Conservation (phyloP, 1,139 yeast species). For the Meyerozyma carpophila region DNA sequence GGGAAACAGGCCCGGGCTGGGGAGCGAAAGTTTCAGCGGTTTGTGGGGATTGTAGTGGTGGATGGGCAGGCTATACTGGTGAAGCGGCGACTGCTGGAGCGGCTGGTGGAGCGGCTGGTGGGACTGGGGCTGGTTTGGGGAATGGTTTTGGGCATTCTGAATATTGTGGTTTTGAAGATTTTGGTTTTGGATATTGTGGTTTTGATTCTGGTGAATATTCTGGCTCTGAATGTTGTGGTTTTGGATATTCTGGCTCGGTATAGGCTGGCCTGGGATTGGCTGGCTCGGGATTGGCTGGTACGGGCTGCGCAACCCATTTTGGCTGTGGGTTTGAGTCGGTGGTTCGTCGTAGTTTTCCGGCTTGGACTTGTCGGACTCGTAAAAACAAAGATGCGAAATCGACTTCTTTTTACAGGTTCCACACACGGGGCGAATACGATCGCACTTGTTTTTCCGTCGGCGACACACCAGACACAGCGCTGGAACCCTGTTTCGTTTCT, state of each 20-base stretch:
- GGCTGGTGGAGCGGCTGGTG: not conserved
- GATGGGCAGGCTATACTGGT: not conserved
- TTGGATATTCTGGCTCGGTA: not conserved
- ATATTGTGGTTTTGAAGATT: too few species aligned
- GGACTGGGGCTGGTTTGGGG: not conserved
- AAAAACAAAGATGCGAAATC: slow-evolving; percentile 67
- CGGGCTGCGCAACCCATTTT: not conserved
- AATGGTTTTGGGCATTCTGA: too few species aligned
- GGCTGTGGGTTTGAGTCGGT: not conserved
- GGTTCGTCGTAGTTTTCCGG: not conserved
- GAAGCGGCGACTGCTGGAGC: not conserved
- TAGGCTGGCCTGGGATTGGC: too few species aligned
- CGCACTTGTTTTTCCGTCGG: slow-evolving; percentile 49
- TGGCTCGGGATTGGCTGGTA: too few species aligned
- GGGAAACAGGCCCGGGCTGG: slow-evolving; percentile 1
- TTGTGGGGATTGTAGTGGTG: not conserved
- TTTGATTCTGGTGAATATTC: too few species aligned
- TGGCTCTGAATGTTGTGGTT: not conserved
- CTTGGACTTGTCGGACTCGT: slow-evolving; percentile 25
- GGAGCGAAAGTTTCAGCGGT: not conserved
- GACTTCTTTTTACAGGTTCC: slow-evolving; percentile 69
- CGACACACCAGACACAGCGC: slow-evolving; percentile 46
- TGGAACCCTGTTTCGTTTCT: slow-evolving; percentile 38
- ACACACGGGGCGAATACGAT: slow-evolving; percentile 63
- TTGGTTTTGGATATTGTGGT: too few species aligned